Conservation (phyloP, 2,329 filamentous ascomycete genomes). For the Nothophoma quercina region DNA sequence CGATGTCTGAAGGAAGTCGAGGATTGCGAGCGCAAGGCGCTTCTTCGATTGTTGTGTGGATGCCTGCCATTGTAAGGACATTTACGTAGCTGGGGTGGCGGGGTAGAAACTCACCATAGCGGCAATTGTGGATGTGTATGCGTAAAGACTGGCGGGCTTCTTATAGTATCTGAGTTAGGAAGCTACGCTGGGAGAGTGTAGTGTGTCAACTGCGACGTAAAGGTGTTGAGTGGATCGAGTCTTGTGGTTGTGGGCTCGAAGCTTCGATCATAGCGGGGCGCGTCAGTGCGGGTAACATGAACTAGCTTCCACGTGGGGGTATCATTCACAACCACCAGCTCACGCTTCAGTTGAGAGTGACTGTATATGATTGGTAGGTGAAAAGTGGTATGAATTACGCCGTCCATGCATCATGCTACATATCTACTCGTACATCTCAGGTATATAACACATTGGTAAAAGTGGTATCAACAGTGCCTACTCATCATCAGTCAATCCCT, state of each 20-base stretch:
- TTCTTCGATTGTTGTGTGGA: slow-evolving; percentile 65
- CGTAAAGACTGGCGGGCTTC: not conserved
- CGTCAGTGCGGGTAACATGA: slow-evolving; percentile 2
- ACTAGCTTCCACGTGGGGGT: slow-evolving; percentile 16
- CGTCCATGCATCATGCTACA: slow-evolving; percentile 35
- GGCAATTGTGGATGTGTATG: slow-evolving; percentile 22
- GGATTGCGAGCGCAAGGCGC: slow-evolving; percentile 94
- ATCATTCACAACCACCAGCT: not conserved
- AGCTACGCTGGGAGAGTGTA: not conserved
- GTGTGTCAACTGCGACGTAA: slow-evolving; percentile 2
- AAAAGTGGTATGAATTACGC: slow-evolving; percentile 27
- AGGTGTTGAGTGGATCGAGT: slow-evolving; percentile 1
- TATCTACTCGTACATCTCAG: slow-evolving; percentile 37
- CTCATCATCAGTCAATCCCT: slow-evolving; percentile 42
- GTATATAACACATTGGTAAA: slow-evolving; percentile 32
- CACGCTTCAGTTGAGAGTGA: too few relatives aligned
- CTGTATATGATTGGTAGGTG: too few relatives aligned
- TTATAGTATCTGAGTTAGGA: not conserved
- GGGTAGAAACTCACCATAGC: slow-evolving; percentile 38
- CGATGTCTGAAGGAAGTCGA: slow-evolving; percentile 89
- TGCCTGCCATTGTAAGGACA: slow-evolving; percentile 42
- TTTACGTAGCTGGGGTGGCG: slow-evolving; percentile 15
- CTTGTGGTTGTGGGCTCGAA: slow-evolving; percentile 29
- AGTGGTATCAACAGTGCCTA: slow-evolving; percentile 26
- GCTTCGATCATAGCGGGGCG: slow-evolving; percentile 27